Evolutionary conservation across 345 rosid genomes (phyloP), one percentile per base, ranked within the genome.

Genomic region (Rhizophora apiculata): DNA sequence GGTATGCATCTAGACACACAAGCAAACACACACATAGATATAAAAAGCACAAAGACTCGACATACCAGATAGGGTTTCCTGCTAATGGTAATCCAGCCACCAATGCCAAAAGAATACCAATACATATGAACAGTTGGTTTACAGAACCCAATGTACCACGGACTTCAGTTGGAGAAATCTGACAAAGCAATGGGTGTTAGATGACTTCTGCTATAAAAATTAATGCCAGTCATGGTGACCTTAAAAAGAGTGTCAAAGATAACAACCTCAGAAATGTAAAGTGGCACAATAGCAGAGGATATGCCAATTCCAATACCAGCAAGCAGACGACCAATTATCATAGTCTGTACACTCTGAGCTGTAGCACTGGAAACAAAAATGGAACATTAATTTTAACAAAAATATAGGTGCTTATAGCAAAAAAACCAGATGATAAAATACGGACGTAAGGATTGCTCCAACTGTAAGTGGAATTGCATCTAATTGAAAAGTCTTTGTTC

Each of bases 281-380:
- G 97, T 31, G 98, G 99, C 43, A 92, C 99, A 67, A 95, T 85
- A 5, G 99, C 96, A 69, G 98, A 90, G 39, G 99, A 85, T 76
- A 95, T 95, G 34, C 99, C 99, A 68, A 92, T 90, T 81, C 99
- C 99, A 76, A 95, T 82, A 70, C 98, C 98, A 68, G 99, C 94
- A 64, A 95, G 94, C 69, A 95, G 73, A 32, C 99, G 97, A 27
- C 99, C 99, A 76, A 95, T 84, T 70, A 95, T 84, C 99, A 95
- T 92, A 55, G 92, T 82, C 76, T 95, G 96, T 59, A 92, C 88
- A 75, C 83, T 89, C 77, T 86, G 93, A 57, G 98, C 98, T 59
- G 91, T 92, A 39, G 98, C 90, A 77, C 99, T 95, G 82, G 6
- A 62, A 67, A 60, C 34, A 77, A 64, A 19, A 24, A 11, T 27